Evolutionary conservation across 768 basidiomycete genomes (phyloP).

Genomic region (Dioszegia aurantiaca): DNA sequence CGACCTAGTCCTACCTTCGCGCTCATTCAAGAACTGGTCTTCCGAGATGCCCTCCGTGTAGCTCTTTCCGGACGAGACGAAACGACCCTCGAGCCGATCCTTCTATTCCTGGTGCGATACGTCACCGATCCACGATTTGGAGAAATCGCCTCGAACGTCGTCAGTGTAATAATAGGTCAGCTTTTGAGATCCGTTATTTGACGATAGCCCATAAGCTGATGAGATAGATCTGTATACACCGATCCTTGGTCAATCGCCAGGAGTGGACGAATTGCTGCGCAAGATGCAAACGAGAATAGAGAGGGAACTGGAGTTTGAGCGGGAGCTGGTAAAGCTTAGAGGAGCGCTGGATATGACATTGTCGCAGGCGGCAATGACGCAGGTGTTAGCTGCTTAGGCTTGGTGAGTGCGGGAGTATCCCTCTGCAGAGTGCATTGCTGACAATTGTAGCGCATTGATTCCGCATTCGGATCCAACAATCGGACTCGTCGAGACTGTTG

Average conservation of each 20-base stretch:
- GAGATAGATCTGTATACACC: constrained; percentile 82
- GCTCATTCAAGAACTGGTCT: constrained; percentile 85
- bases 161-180: constrained; percentile 85
- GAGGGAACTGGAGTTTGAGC: constrained; percentile 82
- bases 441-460: no score
- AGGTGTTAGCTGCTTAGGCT: constrained; percentile 22
- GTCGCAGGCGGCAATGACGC: constrained; percentile 39
- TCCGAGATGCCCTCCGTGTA: constrained; percentile 79
- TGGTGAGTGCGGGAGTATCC: no score
- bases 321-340: constrained; percentile 73
- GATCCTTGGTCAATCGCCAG: constrained; percentile 87
- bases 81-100: constrained; percentile 82
- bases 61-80: constrained; percentile 91
- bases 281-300: constrained; percentile 78
- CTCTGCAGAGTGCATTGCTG: no score
- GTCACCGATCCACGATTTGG: constrained; percentile 88
- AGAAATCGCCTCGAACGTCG: constrained; percentile 77
- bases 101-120: constrained; percentile 80
- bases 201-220: constrained; percentile 51
- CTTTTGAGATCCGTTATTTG: no score
- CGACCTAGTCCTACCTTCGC: constrained; percentile 83
- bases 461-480: no score
- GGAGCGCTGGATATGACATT: constrained; percentile 87
- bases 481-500: no score
- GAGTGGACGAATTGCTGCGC: constrained; percentile 81